Percentiles rank a stretch among this genome's conserved stretches.
Evolutionary conservation across 441 rosid genomes (phyloP).

Genomic region (Pelargonium cotyledonis): DNA sequence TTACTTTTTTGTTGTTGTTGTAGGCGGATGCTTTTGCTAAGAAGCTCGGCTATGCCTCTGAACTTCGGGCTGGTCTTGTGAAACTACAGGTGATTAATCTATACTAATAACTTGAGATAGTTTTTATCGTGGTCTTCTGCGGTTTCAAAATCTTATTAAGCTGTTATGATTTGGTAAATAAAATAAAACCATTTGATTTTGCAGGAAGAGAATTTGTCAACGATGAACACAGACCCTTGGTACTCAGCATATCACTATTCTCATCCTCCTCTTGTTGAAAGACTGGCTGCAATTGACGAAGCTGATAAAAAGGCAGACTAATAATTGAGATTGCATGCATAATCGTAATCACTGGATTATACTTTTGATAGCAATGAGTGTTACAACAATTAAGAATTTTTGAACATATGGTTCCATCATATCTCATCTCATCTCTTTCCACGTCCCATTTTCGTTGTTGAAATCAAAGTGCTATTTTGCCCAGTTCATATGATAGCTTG

Average conservation of each 20-base stretch:
- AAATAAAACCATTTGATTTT: conserved; percentile 14
- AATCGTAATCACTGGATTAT: not conserved
- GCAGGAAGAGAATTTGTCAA: conserved; percentile 94
- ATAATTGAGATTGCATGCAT: conserved; percentile 8
- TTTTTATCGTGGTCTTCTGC: not conserved
- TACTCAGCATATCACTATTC: conserved; percentile 96
- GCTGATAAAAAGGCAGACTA: conserved; percentile 64
- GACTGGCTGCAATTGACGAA: conserved; percentile 72
- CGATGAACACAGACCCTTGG: conserved; percentile 96
- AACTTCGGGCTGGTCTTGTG: conserved; percentile 86
- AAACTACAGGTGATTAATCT: conserved; percentile 71
- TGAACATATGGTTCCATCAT: too few relatives aligned
- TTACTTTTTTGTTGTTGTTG: conserved; percentile 13
- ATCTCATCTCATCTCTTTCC: too few relatives aligned
- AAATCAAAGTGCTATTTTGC: too few relatives aligned
- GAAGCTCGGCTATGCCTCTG: conserved; percentile 70
- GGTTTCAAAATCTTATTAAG: not conserved
- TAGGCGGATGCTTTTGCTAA: conserved; percentile 97
- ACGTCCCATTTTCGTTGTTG: too few relatives aligned
- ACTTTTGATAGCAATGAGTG: conserved; percentile 1
- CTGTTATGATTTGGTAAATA: not conserved
- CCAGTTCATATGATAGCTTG: too few relatives aligned
- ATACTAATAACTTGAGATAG: not conserved
- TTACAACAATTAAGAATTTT: too few relatives aligned
- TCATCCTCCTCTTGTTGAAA: conserved; percentile 91